phyloP scores from a whole-genome alignment of 805 yeast genomes.

The Yamadazyma takamatsuzukensis region DNA sequence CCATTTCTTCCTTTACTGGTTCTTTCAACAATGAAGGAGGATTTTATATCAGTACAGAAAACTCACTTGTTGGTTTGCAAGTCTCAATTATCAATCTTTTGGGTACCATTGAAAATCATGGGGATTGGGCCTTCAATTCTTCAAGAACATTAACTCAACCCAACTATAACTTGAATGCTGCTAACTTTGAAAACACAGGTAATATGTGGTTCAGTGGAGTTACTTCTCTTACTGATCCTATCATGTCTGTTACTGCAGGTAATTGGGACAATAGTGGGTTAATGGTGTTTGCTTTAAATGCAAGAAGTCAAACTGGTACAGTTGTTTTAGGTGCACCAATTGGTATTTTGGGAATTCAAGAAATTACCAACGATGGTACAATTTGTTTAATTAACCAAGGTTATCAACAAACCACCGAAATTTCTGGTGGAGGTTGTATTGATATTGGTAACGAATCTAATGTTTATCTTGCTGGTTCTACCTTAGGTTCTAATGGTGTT shows the following conservation, averaged over 20 bases:
- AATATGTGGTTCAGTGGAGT: constrained; percentile 20
- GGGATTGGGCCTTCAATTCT: constrained; percentile 22
- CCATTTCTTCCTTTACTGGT: constrained; percentile 20
- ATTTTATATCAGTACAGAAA: constrained; percentile 18
- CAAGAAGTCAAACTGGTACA: constrained; percentile 10
- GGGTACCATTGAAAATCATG: constrained; percentile 14
- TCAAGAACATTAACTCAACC: constrained; percentile 15
- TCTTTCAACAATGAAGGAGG: constrained; percentile 18
- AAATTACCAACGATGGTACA: constrained; percentile 22
- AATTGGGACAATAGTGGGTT: constrained; percentile 18
- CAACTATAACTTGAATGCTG: constrained; percentile 14
- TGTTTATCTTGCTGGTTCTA: constrained; percentile 10
- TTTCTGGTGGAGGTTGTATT: constrained; percentile 25
- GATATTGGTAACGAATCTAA: constrained; percentile 16
- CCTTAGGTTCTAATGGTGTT: constrained; percentile 8
- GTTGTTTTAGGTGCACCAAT: constrained; percentile 15
- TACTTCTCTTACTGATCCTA: constrained; percentile 15
- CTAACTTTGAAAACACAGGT: constrained; percentile 21
- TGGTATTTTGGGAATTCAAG: constrained; percentile 5
- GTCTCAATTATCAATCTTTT: constrained; percentile 10
- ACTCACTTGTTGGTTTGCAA: constrained; percentile 13
- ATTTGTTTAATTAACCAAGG: constrained; percentile 22
- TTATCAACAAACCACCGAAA: constrained; percentile 19
- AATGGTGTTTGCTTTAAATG: constrained; percentile 13
- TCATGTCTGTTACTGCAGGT: constrained; percentile 12